Evolutionary conservation across 1,139 yeast species (phyloP), one percentile per base, ranked within the genome.

Genomic region (Petasospora fabianii): DNA sequence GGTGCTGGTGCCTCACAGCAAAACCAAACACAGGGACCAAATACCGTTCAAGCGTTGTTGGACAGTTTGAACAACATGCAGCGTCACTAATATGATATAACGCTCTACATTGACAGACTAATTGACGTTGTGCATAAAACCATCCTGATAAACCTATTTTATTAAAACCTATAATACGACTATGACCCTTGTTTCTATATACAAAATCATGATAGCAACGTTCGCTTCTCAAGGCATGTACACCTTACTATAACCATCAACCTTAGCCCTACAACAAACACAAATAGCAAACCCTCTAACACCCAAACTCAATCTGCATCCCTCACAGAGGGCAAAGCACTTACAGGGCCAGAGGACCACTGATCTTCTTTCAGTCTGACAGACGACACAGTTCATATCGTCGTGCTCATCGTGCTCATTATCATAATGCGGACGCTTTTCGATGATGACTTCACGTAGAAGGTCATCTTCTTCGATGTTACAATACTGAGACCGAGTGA

Each of bases 331-430:
- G 0, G 96, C 88, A 48, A 88, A 76, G 59, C 97, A 88, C 51
- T 80, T 75, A 58, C 97, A 88, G 1, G 97, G 97, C 97, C 97
- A 88, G 3, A 92, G 68, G 13, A 88, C 80, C 30, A 88, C 75
- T 46, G 83, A 86, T 49, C 97, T 71, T 8, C 79, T 73, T 42
- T 82, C 77, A 10, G 72, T 70, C 50, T 84, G 94, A 59, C 97
- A 88, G 3, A 88, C 82, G 3, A 86, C 95, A 62, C 97, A 88
- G 9, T 47, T 51, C 15, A 43, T 46, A 11, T 48, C 51, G 8
- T 43, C 47, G 11, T 43, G 44, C 13, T 46, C 44, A 15, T 45
- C 35, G 12, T 30, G 30, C 10, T 35, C 20, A 6, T 28, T 21
- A 11, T 29, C 22, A 16, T 30, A 28, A 7, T 36, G 24, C 20